Base-by-base conservation (phyloP, 23 red algal species). In the Cyanidioschyzon merolae region DNA sequence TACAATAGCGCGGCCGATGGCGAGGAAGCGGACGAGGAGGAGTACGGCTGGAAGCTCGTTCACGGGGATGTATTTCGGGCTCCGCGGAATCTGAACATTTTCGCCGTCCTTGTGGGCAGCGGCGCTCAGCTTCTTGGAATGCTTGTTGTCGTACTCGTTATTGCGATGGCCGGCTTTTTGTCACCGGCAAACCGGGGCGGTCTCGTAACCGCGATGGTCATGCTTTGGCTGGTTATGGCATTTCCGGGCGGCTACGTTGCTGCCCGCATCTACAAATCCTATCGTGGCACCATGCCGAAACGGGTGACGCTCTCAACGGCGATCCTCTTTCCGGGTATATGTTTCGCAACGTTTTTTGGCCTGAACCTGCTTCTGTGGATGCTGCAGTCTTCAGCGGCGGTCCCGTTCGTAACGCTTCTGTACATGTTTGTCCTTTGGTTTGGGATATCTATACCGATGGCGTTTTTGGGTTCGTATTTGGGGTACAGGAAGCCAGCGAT, bases 101-200 rank as follows among this genome's bases (percentile, higher is more conserved):
- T 96, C 37, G 59, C 84, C 24, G 80, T 96, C 41, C 86, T 85
- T 37, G 79, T 90, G 0, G 92, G 92, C 37, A 89, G 85, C 27
- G 92, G 92, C 34, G 92, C 80, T 29, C 92, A 96, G 84, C 58
- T 96, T 39, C 41, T 90, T 26, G 77, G 79, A 2, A 90, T 96
- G 83, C 82, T 84, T 26, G 7, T 82, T 25, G 50, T 88, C 50
- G 89, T 87, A 34, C 76, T 84, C 34, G 34, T 84, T 0, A 87
- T 96, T 77, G 92, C 92, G 34, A 79, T 90, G 12, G 27, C 86
- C 58, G 92, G 92, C 37, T 90, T 96, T 59, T 74, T 96, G 41
- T 96, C 92, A 26, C 92, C 92, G 3, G 92, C 92, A n/a, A 96
- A 96, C 68, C 87, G 94, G 27, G 92, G 92, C 34, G 87, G 87